Conservation (phyloP, 805 yeast genomes). For the Priceomyces medius region DNA sequence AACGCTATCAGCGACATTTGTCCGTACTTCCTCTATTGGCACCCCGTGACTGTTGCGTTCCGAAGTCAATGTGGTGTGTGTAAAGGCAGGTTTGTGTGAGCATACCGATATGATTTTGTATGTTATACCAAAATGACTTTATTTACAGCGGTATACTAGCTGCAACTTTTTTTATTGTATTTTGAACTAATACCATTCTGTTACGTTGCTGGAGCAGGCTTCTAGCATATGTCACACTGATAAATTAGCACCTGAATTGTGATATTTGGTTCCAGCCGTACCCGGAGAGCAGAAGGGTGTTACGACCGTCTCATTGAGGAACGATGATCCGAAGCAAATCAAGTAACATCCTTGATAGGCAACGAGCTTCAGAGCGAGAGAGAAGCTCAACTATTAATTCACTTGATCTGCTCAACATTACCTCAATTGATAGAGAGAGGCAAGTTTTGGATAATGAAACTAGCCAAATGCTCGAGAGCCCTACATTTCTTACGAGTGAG, state of each 20-base stretch:
- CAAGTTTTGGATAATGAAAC: constrained; percentile 1
- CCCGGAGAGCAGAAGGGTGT: no score
- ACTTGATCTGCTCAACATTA: constrained; percentile 11
- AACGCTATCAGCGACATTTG: no score
- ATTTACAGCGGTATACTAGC: no score
- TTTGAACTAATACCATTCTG: no score
- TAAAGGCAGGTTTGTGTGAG: no score
- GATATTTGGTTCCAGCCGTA: neutral
- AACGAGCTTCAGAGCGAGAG: neutral
- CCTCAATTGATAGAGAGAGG: constrained; percentile 6
- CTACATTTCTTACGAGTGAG: constrained; percentile 64
- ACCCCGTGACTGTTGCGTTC: no score
- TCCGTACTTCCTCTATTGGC: no score
- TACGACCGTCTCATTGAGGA: neutral
- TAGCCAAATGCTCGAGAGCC: constrained; percentile 13
- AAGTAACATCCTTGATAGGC: neutral
- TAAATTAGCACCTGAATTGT: neutral
- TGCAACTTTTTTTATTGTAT: no score
- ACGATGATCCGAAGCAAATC: constrained; percentile 2
- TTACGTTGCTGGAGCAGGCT: neutral
- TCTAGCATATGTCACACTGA: neutral
- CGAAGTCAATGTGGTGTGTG: no score
- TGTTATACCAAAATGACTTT: no score
- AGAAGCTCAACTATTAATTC: constrained; percentile 10
- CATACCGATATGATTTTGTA: no score